phyloP scores from a whole-genome alignment of 257 asterid species.

The Plantago major region DNA sequence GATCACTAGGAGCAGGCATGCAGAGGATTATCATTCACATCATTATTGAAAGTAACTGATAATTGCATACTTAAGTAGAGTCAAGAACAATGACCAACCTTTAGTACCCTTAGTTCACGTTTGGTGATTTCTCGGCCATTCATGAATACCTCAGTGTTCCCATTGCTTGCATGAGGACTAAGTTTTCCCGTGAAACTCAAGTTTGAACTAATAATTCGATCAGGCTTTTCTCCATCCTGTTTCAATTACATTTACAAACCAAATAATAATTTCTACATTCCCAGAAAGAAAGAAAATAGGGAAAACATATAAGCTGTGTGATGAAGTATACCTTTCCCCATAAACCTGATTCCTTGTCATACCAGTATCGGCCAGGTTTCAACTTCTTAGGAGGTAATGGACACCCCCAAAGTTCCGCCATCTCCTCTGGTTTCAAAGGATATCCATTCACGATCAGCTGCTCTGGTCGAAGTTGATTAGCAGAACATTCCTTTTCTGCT shows the following conservation, averaged over 20 bases:
- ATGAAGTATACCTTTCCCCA: conserved; percentile 71
- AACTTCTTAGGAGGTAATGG: conserved; percentile 67
- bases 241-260: conserved; percentile 20
- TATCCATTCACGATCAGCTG: conserved; percentile 72
- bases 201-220: conserved; percentile 65
- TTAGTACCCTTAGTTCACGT: conserved; percentile 64
- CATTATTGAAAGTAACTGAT: neutral
- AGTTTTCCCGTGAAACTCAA: conserved; percentile 74
- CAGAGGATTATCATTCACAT: too few relatives aligned
- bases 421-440: conserved; percentile 74
- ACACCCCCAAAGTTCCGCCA: conserved; percentile 76
- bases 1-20: too few relatives aligned
- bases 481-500: conserved; percentile 80
- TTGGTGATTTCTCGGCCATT: conserved; percentile 87
- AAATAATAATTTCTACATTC: conserved; percentile 24
- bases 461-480: conserved; percentile 84
- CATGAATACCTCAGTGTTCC: conserved; percentile 73
- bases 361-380: conserved; percentile 87
- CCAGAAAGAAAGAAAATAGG: neutral
- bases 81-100: conserved; percentile 35
- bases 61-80: conserved; percentile 3
- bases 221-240: conserved; percentile 88
- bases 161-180: conserved; percentile 75
- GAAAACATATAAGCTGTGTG: conserved; percentile 14
- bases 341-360: conserved; percentile 81